Conservation (phyloP, 2,329 filamentous ascomycete genomes). For the Bipolaris cookei region DNA sequence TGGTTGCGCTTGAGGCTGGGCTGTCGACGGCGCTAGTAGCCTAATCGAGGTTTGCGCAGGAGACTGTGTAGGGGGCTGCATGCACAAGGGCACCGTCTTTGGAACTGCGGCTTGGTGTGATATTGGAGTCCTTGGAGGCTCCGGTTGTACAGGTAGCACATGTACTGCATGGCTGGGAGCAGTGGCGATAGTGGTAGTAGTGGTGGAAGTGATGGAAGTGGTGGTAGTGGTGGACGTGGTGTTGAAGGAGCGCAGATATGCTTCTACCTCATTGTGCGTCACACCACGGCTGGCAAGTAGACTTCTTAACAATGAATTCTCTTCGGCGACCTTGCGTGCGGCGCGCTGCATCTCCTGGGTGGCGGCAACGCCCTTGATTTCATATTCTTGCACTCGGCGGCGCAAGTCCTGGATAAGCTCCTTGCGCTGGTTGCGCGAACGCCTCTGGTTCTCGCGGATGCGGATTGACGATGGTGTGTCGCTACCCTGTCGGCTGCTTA, state of each 20-base stretch:
- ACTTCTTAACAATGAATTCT: conserved; percentile 67
- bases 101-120: neutral
- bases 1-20: neutral
- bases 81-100: neutral
- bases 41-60: neutral
- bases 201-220: neutral
- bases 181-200: neutral
- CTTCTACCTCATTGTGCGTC: conserved; percentile 26
- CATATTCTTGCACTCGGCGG: conserved; percentile 65
- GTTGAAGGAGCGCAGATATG: conserved; percentile 25
- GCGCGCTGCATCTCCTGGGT: conserved; percentile 72
- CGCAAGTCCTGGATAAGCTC: conserved; percentile 74
- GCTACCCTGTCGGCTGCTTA: conserved; percentile 11
- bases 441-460: conserved; percentile 76
- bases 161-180: neutral
- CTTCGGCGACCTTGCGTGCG: conserved; percentile 69
- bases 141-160: neutral
- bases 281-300: conserved; percentile 56
- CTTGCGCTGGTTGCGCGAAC: conserved; percentile 72
- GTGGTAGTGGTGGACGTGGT: neutral
- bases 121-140: neutral
- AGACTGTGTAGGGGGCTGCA: neutral
- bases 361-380: conserved; percentile 68
- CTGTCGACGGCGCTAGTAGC: neutral
- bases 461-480: conserved; percentile 52